A percentile compares a stretch with the other conserved stretches of the same genome.
Evolutionary conservation across 2,329 filamentous ascomycete species (phyloP).

Genomic region (Xylaria sp.): DNA sequence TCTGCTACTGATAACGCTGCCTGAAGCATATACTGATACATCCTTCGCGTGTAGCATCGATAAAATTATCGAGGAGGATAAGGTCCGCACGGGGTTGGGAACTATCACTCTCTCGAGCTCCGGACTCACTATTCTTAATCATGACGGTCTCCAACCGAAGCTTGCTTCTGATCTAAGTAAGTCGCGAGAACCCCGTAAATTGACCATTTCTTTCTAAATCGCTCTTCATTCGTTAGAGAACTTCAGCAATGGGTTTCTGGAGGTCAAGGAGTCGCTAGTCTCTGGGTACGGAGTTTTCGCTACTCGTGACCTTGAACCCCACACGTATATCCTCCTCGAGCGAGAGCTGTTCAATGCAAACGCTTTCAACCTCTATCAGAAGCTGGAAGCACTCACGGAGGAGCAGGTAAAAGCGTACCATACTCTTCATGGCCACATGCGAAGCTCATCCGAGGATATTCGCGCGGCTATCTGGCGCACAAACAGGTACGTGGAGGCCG

Average conservation of each 20-base stretch:
- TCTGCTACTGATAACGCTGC: too few species aligned
- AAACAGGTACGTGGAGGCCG: conserved; percentile 49
- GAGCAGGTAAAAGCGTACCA: conserved; percentile 43
- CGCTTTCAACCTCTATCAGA: conserved; percentile 39
- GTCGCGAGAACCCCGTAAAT: background rate
- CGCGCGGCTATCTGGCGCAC: conserved; percentile 50
- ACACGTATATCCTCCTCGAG: conserved; percentile 53
- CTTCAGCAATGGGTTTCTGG: conserved; percentile 48
- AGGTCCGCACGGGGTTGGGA: background rate
- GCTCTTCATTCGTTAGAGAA: conserved; percentile 17
- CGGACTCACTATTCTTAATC: conserved; percentile 12
- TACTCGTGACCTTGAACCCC: conserved; percentile 42
- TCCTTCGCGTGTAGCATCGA: conserved; percentile 5
- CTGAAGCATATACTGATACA: background rate
- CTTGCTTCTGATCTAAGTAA: conserved; percentile 21
- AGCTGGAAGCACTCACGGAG: conserved; percentile 45
- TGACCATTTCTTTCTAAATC: background rate
- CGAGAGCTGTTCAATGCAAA: conserved; percentile 47
- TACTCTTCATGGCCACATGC: conserved; percentile 46
- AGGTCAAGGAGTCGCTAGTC: conserved; percentile 47
- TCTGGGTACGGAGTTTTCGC: conserved; percentile 57
- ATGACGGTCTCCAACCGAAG: conserved; percentile 17
- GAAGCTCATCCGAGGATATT: conserved; percentile 35
- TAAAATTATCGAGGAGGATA: conserved; percentile 11
- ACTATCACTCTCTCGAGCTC: conserved; percentile 4